Conservation (phyloP, 2,329 filamentous ascomycete species). For the Cytospora piceicola region DNA sequence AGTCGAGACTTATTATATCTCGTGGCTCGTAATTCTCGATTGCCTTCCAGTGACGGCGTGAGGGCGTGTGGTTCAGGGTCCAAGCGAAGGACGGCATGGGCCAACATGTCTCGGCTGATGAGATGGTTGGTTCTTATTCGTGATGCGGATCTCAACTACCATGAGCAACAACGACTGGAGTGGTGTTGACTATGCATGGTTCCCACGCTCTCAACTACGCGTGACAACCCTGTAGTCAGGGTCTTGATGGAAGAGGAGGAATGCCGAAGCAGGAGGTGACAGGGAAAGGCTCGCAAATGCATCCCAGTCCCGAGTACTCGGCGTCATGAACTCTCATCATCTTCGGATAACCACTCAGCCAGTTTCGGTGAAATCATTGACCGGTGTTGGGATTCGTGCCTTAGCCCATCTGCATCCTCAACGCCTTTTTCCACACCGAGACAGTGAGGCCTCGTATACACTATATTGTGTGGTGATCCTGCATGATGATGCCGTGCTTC, state of each 20-base stretch:
- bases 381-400: not conserved
- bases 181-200: not conserved
- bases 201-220: not conserved
- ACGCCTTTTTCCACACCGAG: not conserved
- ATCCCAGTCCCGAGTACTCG: not conserved
- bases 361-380: not conserved
- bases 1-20: too few species aligned
- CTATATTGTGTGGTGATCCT: slow-evolving; percentile 3
- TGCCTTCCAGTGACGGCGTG: slow-evolving; percentile 3
- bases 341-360: not conserved
- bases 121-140: not conserved
- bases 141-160: not conserved
- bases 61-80: not conserved
- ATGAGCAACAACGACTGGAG: not conserved
- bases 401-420: not conserved
- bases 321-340: not conserved
- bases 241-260: not conserved
- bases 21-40: not conserved
- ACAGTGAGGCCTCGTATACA: not conserved
- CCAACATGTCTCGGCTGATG: not conserved
- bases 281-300: not conserved
- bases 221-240: not conserved
- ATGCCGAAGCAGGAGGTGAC: not conserved
- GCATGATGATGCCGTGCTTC: slow-evolving; percentile 19
- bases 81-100: not conserved